Evolutionary conservation across 805 yeast species (phyloP).

Genomic region (Yamadazyma akitaensis): DNA sequence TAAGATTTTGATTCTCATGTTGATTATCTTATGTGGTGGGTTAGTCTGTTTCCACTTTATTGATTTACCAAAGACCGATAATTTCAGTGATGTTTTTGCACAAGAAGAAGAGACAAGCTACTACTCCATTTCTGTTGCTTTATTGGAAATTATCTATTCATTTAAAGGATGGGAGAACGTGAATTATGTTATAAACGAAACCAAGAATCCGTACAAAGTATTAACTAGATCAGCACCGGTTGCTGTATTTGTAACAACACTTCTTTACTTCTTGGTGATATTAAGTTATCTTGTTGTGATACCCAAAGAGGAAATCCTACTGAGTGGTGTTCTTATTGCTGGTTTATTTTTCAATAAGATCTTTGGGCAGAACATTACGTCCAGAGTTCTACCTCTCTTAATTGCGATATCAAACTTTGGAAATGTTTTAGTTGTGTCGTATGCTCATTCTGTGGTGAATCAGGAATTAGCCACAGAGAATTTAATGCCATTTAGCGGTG

Average conservation of each 20-base stretch:
- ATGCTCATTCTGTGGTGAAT: slow-evolving; percentile 57
- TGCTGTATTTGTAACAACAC: slow-evolving; percentile 51
- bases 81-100: slow-evolving; percentile 36
- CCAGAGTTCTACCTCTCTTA: slow-evolving; percentile 48
- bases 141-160: slow-evolving; percentile 58
- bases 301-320: slow-evolving; percentile 42
- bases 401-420: slow-evolving; percentile 64
- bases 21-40: slow-evolving; percentile 48
- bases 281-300: slow-evolving; percentile 57
- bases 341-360: slow-evolving; percentile 57
- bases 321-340: slow-evolving; percentile 62
- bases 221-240: slow-evolving; percentile 59
- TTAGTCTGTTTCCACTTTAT: slow-evolving; percentile 35
- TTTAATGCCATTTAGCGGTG: slow-evolving; percentile 47
- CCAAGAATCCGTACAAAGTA: slow-evolving; percentile 53
- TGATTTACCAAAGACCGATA: slow-evolving; percentile 17
- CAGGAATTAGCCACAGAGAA: slow-evolving; percentile 53
- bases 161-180: slow-evolving; percentile 73
- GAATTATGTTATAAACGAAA: slow-evolving; percentile 58
- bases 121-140: slow-evolving; percentile 53
- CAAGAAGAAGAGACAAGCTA: slow-evolving; percentile 25
- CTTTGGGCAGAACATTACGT: slow-evolving; percentile 53
- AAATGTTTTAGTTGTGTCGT: slow-evolving; percentile 61
- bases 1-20: slow-evolving; percentile 48
- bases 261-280: slow-evolving; percentile 54